Evolutionary conservation across 1,284 basidiomycete genomes (phyloP).

Genomic region (Apiotrichum siamense): DNA sequence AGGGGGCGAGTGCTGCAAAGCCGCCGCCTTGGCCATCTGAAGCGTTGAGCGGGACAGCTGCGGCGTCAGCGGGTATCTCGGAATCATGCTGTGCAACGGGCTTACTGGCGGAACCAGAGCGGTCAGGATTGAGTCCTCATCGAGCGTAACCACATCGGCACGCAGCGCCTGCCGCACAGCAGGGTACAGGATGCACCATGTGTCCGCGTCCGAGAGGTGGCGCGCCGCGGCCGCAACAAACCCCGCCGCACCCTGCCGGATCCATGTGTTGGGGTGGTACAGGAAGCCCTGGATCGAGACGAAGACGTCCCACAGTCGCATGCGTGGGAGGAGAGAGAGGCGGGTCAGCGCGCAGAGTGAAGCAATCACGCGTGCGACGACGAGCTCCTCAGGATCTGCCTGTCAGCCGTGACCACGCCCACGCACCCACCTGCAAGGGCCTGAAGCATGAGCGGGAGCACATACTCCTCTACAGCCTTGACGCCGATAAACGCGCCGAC

Average conservation of each 20-base stretch:
- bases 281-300: conserved; percentile 78
- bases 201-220: conserved; percentile 72
- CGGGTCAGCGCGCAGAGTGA: conserved; percentile 81
- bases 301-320: conserved; percentile 91
- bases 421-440: conserved; percentile 69
- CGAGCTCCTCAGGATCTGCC: conserved; percentile 87
- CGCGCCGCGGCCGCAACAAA: conserved; percentile 80
- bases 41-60: conserved; percentile 74
- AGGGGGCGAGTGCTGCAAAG: conserved; percentile 46
- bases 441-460: conserved; percentile 89
- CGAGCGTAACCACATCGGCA: conserved; percentile 73
- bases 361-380: conserved; percentile 78
- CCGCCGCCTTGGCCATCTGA: conserved; percentile 63
- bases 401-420: not conserved
- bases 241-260: conserved; percentile 81
- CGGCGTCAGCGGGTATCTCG: not conserved
- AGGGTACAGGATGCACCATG: conserved; percentile 95
- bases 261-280: conserved; percentile 96
- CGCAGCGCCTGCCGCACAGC: conserved; percentile 77
- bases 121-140: conserved; percentile 65
- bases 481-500: conserved; percentile 89
- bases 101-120: conserved; percentile 72
- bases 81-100: not conserved
- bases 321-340: conserved; percentile 78
- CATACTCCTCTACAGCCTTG: conserved; percentile 64